phyloP scores from a whole-genome alignment of 2,329 filamentous ascomycete genomes.

The Aspergillus sp. region DNA sequence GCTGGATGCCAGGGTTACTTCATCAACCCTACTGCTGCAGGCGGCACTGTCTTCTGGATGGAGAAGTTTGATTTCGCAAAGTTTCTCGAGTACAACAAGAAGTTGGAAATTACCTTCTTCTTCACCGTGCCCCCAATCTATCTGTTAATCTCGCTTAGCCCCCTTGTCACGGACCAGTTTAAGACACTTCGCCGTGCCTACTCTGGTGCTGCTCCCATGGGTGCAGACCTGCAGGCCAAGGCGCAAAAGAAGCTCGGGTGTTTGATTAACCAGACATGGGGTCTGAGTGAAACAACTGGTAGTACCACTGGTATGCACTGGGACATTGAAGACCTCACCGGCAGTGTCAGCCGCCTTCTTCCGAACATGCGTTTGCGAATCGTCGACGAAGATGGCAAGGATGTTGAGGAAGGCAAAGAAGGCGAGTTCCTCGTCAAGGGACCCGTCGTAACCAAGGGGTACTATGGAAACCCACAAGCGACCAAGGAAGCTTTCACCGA shows the following conservation, averaged over 20 bases:
- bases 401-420: slow-evolving; percentile 52
- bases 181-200: slow-evolving; percentile 36
- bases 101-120: slow-evolving; percentile 54
- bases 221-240: slow-evolving; percentile 18
- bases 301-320: slow-evolving; percentile 21
- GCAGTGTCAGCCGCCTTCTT: slow-evolving; percentile 20
- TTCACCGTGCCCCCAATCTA: slow-evolving; percentile 56
- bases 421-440: slow-evolving; percentile 59
- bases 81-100: slow-evolving; percentile 52
- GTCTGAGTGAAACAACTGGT: slow-evolving; percentile 55
- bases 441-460: slow-evolving; percentile 56
- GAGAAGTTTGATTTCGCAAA: slow-evolving; percentile 51
- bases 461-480: slow-evolving; percentile 54
- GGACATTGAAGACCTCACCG: slow-evolving; percentile 20
- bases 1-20: slow-evolving; percentile 47
- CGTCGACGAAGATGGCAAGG: slow-evolving; percentile 58
- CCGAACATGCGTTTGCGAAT: slow-evolving; percentile 49
- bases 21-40: slow-evolving; percentile 41
- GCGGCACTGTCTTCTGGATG: slow-evolving; percentile 47
- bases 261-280: slow-evolving; percentile 54
- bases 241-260: slow-evolving; percentile 23
- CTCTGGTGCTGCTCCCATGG: slow-evolving; percentile 22
- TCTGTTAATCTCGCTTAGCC: slow-evolving; percentile 52
- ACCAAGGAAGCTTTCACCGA: slow-evolving; percentile 52
- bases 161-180: slow-evolving; percentile 46